A percentile compares a stretch with the other conserved stretches of the same genome.
These are phyloP conservation scores for Hyaloperonospora brassicae DNA, from an alignment of 352 stramenopile species.

Conservation along the genomic window DNA sequence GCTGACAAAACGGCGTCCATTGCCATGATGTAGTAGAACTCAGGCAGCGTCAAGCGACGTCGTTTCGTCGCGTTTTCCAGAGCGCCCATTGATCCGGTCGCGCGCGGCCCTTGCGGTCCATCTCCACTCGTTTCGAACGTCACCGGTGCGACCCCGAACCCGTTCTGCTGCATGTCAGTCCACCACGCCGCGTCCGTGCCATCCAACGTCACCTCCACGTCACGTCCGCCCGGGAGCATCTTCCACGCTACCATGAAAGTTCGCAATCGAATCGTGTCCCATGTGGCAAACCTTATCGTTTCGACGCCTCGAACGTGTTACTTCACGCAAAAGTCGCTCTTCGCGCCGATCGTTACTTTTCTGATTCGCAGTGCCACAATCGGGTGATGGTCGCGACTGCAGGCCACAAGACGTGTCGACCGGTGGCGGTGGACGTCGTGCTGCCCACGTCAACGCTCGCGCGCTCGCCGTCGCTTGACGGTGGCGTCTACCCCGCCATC, in stretches of 20 bases:
- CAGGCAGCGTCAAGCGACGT: slow-evolving; percentile 32
- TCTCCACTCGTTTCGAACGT: not conserved
- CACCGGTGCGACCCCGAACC: slow-evolving; percentile 12
- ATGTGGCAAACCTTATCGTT: too few relatives aligned
- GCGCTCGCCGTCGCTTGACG: slow-evolving; percentile 41
- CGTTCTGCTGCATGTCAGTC: slow-evolving; percentile 14
- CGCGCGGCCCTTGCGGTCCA: not conserved
- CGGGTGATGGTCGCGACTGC: not conserved
- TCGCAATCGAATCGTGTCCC: slow-evolving; percentile 1
- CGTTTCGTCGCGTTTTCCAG: slow-evolving; percentile 9
- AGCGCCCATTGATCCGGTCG: not conserved
- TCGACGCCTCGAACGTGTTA: too few relatives aligned
- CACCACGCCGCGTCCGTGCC: slow-evolving; percentile 11
- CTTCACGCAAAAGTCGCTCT: too few relatives aligned
- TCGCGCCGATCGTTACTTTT: too few relatives aligned
- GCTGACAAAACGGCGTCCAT: slow-evolving; percentile 24
- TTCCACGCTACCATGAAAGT: slow-evolving; percentile 23
- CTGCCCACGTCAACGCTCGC: slow-evolving; percentile 34
- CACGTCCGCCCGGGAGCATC: slow-evolving; percentile 2
- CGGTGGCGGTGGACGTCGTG: slow-evolving; percentile 34
- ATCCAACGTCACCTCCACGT: slow-evolving; percentile 19
- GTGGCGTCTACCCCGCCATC: slow-evolving; percentile 26
- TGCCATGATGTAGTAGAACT: slow-evolving; percentile 41
- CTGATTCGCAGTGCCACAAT: not conserved
- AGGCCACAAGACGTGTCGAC: slow-evolving; percentile 15